Evolutionary conservation across 768 basidiomycete species (phyloP).

Genomic region (Coprinopsis sp.): DNA sequence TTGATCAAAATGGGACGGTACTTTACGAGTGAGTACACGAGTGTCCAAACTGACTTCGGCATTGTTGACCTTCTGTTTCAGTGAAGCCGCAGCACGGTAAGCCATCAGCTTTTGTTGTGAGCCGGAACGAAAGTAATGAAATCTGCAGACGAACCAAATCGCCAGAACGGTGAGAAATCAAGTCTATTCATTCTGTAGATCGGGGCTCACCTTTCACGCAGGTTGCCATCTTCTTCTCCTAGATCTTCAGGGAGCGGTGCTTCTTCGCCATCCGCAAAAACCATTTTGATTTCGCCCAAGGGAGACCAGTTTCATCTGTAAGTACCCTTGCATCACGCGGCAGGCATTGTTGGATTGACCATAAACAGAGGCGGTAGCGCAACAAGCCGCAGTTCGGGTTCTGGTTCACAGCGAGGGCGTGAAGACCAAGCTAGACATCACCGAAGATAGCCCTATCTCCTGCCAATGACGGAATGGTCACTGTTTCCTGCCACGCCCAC

Average conservation of each 20-base stretch:
- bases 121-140: no score
- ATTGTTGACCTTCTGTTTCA: neutral
- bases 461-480: no score
- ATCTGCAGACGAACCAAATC: neutral
- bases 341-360: neutral
- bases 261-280: constrained; percentile 24
- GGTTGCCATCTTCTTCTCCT: neutral
- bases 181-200: neutral
- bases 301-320: constrained; percentile 33
- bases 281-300: constrained; percentile 28
- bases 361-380: neutral
- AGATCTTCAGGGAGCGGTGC: constrained; percentile 19
- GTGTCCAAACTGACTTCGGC: neutral
- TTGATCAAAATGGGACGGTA: constrained; percentile 55
- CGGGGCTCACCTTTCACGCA: neutral
- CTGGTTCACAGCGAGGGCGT: neutral
- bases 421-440: neutral
- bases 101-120: neutral
- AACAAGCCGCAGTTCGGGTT: constrained; percentile 2
- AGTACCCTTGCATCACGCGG: constrained; percentile 8
- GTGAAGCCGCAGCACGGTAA: neutral
- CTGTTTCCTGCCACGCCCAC: no score
- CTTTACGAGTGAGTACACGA: constrained; percentile 43
- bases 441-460: no score
- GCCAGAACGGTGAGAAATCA: constrained; percentile 1